Percentiles rank a stretch among this genome's conserved stretches.
These are phyloP conservation scores for Penicillium sp. DNA, from an alignment of 2,329 filamentous ascomycete genomes.

Conservation along the genomic window DNA sequence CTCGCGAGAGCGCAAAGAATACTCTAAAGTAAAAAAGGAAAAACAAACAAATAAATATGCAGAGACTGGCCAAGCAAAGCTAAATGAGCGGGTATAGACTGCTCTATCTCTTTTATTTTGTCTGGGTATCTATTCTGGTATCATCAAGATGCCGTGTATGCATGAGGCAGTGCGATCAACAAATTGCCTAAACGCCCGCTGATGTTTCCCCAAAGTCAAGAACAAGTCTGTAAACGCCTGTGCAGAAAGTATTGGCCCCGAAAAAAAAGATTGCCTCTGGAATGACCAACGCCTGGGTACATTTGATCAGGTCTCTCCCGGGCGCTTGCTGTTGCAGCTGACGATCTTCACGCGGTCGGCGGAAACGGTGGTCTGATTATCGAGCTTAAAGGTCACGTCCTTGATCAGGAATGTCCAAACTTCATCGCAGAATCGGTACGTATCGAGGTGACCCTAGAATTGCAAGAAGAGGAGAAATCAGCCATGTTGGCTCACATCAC, in stretches of 20 bases:
- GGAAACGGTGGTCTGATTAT: constrained; percentile 66
- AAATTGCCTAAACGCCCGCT: constrained; percentile 1
- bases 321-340: constrained; percentile 87
- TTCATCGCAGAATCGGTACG: constrained; percentile 98
- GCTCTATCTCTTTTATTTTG: constrained; percentile 4
- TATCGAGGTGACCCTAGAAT: constrained; percentile 85
- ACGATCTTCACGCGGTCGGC: constrained; percentile 98
- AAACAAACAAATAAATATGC: too few species aligned
- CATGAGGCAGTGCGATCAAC: constrained; percentile 3
- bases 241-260: not conserved
- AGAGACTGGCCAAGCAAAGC: not conserved
- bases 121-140: constrained; percentile 18
- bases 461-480: constrained; percentile 10
- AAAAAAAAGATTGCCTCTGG: constrained; percentile 13
- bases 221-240: constrained; percentile 14
- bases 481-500: not conserved
- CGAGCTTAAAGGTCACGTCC: constrained; percentile 97
- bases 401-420: constrained; percentile 99
- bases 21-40: not conserved
- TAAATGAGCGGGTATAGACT: not conserved
- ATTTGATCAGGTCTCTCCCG: constrained; percentile 46
- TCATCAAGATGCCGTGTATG: constrained; percentile 9
- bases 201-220: constrained; percentile 5
- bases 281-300: not conserved
- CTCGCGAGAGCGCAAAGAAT: not conserved